Conservation (phyloP, 345 rosid genomes). For the Brassica incana region DNA sequence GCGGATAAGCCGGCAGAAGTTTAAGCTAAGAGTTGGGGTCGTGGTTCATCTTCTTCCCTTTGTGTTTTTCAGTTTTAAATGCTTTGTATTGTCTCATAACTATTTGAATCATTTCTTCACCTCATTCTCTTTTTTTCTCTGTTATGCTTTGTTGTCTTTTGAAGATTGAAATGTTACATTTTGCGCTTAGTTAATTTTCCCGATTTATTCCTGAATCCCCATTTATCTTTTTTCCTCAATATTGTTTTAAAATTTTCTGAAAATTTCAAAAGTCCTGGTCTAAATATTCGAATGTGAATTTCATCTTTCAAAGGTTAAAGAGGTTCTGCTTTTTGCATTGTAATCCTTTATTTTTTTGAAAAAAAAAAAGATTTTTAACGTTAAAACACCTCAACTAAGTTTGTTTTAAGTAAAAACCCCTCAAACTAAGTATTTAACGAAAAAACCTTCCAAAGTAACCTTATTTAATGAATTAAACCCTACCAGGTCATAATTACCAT, state of each 20-base stretch:
- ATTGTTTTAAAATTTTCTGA: neutral
- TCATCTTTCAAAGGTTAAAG: neutral
- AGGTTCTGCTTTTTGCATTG: neutral
- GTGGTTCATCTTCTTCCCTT: neutral
- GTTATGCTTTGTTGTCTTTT: neutral
- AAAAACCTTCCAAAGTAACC: too few relatives aligned
- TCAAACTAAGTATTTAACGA: too few relatives aligned
- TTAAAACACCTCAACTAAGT: too few relatives aligned
- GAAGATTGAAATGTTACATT: neutral
- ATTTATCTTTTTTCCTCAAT: neutral
- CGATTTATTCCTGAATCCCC: neutral
- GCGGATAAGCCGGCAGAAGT: neutral
- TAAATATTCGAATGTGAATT: neutral
- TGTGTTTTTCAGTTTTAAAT: neutral
- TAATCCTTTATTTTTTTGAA: neutral
- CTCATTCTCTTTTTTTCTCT: neutral
- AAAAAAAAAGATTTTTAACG: too few relatives aligned
- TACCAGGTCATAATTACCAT: too few relatives aligned
- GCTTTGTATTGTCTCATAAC: neutral
- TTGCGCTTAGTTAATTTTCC: neutral
- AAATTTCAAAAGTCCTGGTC: neutral
- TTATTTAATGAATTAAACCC: too few relatives aligned
- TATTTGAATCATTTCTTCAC: neutral
- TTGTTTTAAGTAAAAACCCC: too few relatives aligned
- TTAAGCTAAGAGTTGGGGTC: slow-evolving; percentile 5